Percentiles rank a stretch among this genome's conserved stretches.
phyloP scores from a whole-genome alignment of 306 rosid species.

The Carpinus viminea region DNA sequence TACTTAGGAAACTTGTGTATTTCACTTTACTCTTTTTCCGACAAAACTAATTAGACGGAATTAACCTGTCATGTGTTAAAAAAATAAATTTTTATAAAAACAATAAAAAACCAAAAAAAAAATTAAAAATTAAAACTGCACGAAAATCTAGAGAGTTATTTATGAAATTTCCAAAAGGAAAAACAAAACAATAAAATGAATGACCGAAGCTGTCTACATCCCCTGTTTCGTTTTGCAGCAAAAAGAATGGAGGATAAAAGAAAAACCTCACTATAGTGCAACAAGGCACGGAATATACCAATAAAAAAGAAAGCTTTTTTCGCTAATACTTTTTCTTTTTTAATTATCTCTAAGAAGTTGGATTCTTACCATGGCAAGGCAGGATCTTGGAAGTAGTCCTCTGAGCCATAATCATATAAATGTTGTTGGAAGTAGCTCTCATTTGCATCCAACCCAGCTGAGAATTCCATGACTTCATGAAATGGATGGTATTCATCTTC shows the following conservation, averaged over 20 bases:
- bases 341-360: neutral
- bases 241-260: neutral
- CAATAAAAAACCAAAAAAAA: too few relatives aligned
- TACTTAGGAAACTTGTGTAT: too few relatives aligned
- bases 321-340: too few relatives aligned
- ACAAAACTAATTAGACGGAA: too few relatives aligned
- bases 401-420: conserved; percentile 46
- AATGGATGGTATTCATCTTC: conserved; percentile 36
- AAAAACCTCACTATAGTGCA: neutral
- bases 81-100: too few relatives aligned
- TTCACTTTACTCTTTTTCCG: too few relatives aligned
- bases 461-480: conserved; percentile 65
- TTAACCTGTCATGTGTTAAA: too few relatives aligned
- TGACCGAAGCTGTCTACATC: neutral
- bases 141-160: neutral
- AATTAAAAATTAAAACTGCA: too few relatives aligned
- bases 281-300: conserved; percentile 7
- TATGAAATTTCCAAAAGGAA: neutral
- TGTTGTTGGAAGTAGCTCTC: conserved; percentile 55
- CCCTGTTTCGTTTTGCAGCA: neutral
- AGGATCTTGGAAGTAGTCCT: conserved; percentile 52
- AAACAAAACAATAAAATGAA: neutral
- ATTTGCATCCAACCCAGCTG: conserved; percentile 71
- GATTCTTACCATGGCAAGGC: conserved; percentile 75
- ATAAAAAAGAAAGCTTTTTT: neutral